Evolutionary conservation across 345 rosid species (phyloP), one percentile per base, ranked within the genome.

Genomic region (Jatropha curcas): DNA sequence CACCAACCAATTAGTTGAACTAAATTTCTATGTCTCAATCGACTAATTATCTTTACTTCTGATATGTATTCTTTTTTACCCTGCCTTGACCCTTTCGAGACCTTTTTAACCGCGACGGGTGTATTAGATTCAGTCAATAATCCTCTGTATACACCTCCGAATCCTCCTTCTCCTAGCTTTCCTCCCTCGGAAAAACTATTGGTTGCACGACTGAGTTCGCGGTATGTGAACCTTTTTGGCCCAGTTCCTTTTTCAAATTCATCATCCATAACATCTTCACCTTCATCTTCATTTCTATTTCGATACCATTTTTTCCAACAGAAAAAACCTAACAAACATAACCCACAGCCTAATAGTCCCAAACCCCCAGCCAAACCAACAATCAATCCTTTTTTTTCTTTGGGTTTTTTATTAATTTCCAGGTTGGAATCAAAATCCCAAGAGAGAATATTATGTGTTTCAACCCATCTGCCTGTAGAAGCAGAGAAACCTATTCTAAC

Each of bases 1-100:
- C 79, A 76, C 79, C 79, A 76, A n/a, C 79, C 79, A 20, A 76
- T 76, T 11, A 76, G 79, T 45, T 63, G 70, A 43, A 76, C 79
- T 41, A 76, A 62, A 51, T 76, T 76, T 45, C 79, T 69, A 69
- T 76, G 79, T 43, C 79, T 63, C 35, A 76, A 55, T 39, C 74
- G 64, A 41, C 74, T 76, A 31, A 76, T 76, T 24, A 76, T 76
- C 70, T 24, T 69, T 24, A 76, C 79, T 76, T 76, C 79, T 41
- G 79, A 76, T 30, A 70, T 69, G 46, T 76, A 76, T 35, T 76
- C 74, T 39, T 76, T 76, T 41, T 58, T 69, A 3, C 79, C 79
- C 45, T 76, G 79, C 50, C 55, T 76, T 13, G 74, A 76, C 53
- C 70, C 74, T 56, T 65, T 76, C 2, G 79, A 76, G 4, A 70